A percentile compares a stretch with the other conserved stretches of the same genome.
Conservation (phyloP, 805 yeast species). For the Cyberlindnera meyerae region DNA sequence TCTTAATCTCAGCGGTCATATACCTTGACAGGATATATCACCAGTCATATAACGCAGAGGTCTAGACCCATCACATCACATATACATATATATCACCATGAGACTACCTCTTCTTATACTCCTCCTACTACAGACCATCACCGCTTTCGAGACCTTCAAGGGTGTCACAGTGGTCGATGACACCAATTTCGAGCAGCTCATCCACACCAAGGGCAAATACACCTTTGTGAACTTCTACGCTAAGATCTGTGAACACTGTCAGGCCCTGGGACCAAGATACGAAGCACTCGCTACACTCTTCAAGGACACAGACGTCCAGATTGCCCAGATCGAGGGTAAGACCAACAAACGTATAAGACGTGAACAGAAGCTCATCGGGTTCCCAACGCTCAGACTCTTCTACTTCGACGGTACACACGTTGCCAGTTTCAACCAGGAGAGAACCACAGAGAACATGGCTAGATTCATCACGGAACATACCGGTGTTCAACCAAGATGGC, state of each 20-base stretch:
- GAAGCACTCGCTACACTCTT: slow-evolving; percentile 41
- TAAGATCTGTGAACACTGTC: slow-evolving; percentile 42
- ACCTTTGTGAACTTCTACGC: slow-evolving; percentile 34
- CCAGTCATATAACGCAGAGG: too few species aligned
- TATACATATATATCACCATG: slow-evolving; percentile 1
- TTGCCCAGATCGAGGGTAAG: slow-evolving; percentile 33
- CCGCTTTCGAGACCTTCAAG: slow-evolving; percentile 13
- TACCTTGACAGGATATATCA: too few species aligned
- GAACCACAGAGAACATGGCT: slow-evolving; percentile 30
- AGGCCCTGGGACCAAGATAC: slow-evolving; percentile 40
- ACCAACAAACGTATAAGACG: slow-evolving; percentile 31
- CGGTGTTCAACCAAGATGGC: slow-evolving; percentile 32
- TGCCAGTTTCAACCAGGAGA: slow-evolving; percentile 32
- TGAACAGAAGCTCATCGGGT: slow-evolving; percentile 38
- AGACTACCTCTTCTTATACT: slow-evolving; percentile 1
- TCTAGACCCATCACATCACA: too few species aligned
- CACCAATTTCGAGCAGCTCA: slow-evolving; percentile 16
- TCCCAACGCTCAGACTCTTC: slow-evolving; percentile 47
- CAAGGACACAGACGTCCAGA: slow-evolving; percentile 31
- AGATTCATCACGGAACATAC: slow-evolving; percentile 29
- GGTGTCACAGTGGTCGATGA: slow-evolving; percentile 24
- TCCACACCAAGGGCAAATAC: slow-evolving; percentile 18
- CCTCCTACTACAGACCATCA: slow-evolving; percentile 3
- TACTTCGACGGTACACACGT: slow-evolving; percentile 37
- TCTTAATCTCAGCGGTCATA: too few species aligned